A percentile compares a stretch with the other conserved stretches of the same genome.
phyloP scores from a whole-genome alignment of 306 rosid genomes.

The Gleditsia sinensis region DNA sequence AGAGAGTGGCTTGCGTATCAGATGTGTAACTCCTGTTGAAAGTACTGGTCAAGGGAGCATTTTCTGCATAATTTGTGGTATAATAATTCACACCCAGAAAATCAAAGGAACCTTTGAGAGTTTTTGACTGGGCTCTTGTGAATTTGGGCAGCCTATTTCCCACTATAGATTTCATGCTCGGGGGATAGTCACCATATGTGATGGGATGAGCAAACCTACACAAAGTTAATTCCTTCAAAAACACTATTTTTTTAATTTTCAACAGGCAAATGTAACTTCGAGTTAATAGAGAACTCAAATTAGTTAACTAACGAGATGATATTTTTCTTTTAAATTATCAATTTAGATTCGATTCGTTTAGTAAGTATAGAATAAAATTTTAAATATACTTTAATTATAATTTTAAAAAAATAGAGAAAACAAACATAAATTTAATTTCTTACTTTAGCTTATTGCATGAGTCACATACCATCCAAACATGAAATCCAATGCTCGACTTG shows the following conservation, averaged over 20 bases:
- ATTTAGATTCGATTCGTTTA: too few relatives aligned
- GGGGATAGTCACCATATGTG: slow-evolving; percentile 57
- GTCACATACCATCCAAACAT: slow-evolving; percentile 36
- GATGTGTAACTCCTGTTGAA: slow-evolving; percentile 31
- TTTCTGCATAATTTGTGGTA: slow-evolving; percentile 35
- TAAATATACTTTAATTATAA: too few relatives aligned
- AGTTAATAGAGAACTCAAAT: too few relatives aligned
- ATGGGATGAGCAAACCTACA: slow-evolving; percentile 58
- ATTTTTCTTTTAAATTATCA: too few relatives aligned
- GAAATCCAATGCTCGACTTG: slow-evolving; percentile 35
- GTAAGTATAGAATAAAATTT: too few relatives aligned
- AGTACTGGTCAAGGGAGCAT: slow-evolving; percentile 1
- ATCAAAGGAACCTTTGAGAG: slow-evolving; percentile 45
- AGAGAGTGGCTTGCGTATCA: slow-evolving; percentile 21
- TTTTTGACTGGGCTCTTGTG: slow-evolving; percentile 29
- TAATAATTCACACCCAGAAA: slow-evolving; percentile 69
- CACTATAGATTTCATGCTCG: slow-evolving; percentile 40
- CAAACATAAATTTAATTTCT: too few relatives aligned
- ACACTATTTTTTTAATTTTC: too few relatives aligned
- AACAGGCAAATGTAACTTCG: too few relatives aligned
- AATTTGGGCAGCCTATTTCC: slow-evolving; percentile 62
- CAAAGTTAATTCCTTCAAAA: too few relatives aligned
- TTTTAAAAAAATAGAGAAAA: too few relatives aligned
- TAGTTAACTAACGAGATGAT: too few relatives aligned
- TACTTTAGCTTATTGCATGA: too few relatives aligned